Conservation (phyloP, 192 early-diverging fungal genomes). For the Mortierella antarctica region DNA sequence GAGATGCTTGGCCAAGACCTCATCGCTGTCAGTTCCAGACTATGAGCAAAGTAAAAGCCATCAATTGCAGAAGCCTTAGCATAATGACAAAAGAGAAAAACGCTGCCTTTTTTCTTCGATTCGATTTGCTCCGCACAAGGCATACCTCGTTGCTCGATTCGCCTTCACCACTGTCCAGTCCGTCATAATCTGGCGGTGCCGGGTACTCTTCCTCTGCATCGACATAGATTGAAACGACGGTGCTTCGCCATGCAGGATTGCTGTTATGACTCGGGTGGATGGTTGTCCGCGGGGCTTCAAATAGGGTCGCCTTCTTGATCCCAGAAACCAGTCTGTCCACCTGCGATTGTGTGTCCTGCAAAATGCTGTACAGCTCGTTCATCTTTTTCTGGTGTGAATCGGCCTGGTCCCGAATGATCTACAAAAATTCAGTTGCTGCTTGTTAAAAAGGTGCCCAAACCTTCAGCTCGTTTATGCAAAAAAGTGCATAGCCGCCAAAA, state of each 20-base stretch:
- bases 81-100: neutral
- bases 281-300: slow-evolving; percentile 22
- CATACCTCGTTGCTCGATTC: slow-evolving; percentile 8
- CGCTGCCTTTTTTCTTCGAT: neutral
- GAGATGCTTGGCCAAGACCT: slow-evolving; percentile 19
- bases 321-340: slow-evolving; percentile 34
- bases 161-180: neutral
- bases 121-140: too few relatives aligned
- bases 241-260: slow-evolving; percentile 31
- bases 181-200: neutral
- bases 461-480: neutral
- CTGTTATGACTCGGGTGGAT: slow-evolving; percentile 10
- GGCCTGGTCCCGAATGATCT: slow-evolving; percentile 47
- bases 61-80: too few relatives aligned
- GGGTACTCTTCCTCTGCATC: slow-evolving; percentile 48
- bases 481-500: neutral
- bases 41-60: neutral
- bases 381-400: slow-evolving; percentile 42
- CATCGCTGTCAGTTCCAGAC: neutral
- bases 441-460: neutral
- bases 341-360: slow-evolving; percentile 36
- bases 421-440: neutral
- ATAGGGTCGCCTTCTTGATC: slow-evolving; percentile 26
- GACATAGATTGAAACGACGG: slow-evolving; percentile 41
- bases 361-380: slow-evolving; percentile 29